These are phyloP conservation scores for Rusavskia elegans DNA, from an alignment of 495 filamentous ascomycete species.

Conservation along the genomic window DNA sequence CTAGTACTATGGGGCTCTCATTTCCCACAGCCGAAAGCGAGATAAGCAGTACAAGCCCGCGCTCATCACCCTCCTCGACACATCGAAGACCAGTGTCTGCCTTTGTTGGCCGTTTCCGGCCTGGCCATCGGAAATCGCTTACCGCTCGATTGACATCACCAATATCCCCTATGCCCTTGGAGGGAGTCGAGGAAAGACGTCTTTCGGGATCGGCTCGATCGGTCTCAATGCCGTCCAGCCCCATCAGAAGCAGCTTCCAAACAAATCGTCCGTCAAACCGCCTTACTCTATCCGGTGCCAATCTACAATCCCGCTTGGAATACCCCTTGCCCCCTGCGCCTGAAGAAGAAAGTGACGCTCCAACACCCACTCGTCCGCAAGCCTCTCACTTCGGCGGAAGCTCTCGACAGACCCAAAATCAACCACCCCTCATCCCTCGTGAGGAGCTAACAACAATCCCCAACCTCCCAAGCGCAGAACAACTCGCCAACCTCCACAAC, in stretches of 20 bases:
- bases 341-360: background rate
- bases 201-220: slow-evolving; percentile 1
- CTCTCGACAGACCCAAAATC: background rate
- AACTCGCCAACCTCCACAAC: slow-evolving; percentile 13
- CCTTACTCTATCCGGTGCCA: slow-evolving; percentile 11
- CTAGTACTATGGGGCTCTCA: slow-evolving; percentile 3
- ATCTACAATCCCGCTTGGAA: slow-evolving; percentile 12
- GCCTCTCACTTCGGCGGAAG: background rate
- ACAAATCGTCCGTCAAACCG: background rate
- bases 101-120: slow-evolving; percentile 8
- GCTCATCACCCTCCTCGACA: slow-evolving; percentile 1
- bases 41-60: background rate
- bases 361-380: background rate
- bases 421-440: background rate
- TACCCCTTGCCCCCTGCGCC: slow-evolving; percentile 13
- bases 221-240: slow-evolving; percentile 12
- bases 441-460: background rate
- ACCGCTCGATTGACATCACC: background rate
- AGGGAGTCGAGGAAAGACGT: background rate
- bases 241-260: slow-evolving; percentile 5
- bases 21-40: slow-evolving; percentile 4
- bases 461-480: slow-evolving; percentile 13
- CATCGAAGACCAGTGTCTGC: slow-evolving; percentile 10
- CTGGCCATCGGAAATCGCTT: slow-evolving; percentile 3
- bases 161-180: background rate